Conservation (phyloP, 257 asterid genomes). For the Solanum etuberosum region DNA sequence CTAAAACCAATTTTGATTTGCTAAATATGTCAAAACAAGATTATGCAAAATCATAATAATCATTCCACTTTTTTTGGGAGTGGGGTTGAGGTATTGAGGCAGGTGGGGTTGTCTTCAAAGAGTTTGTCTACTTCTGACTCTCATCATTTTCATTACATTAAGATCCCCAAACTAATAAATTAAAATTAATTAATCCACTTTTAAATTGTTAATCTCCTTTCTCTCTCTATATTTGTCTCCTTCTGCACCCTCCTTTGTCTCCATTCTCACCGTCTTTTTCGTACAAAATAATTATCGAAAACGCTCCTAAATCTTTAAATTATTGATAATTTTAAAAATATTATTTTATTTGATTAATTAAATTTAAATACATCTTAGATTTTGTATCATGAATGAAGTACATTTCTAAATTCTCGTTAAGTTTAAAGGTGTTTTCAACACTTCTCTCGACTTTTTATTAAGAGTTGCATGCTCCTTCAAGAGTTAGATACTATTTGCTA, state of each 20-base stretch:
- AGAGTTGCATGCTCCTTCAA: too few relatives aligned
- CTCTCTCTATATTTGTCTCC: not conserved
- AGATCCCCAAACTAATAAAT: not conserved
- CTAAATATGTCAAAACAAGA: not conserved
- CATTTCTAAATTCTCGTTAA: too few relatives aligned
- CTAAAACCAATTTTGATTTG: not conserved
- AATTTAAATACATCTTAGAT: too few relatives aligned
- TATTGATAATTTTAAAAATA: too few relatives aligned
- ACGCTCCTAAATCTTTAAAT: too few relatives aligned
- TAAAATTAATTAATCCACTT: not conserved
- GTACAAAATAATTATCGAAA: too few relatives aligned
- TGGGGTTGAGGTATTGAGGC: not conserved
- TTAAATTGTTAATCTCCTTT: not conserved
- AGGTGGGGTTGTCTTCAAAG: not conserved
- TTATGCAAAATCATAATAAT: not conserved
- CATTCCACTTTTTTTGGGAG: not conserved
- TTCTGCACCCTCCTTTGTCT: not conserved
- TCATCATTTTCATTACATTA: not conserved
- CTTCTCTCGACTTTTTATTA: too few relatives aligned
- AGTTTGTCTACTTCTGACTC: not conserved
- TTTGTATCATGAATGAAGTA: too few relatives aligned
- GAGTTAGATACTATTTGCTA: too few relatives aligned
- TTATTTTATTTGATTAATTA: too few relatives aligned
- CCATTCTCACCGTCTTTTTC: not conserved
- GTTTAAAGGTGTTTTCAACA: too few relatives aligned